These are phyloP conservation scores for Pseudoscleropodium purum DNA, from an alignment of 225 moss, liverwort and hornwort genomes.

Conservation along the genomic window DNA sequence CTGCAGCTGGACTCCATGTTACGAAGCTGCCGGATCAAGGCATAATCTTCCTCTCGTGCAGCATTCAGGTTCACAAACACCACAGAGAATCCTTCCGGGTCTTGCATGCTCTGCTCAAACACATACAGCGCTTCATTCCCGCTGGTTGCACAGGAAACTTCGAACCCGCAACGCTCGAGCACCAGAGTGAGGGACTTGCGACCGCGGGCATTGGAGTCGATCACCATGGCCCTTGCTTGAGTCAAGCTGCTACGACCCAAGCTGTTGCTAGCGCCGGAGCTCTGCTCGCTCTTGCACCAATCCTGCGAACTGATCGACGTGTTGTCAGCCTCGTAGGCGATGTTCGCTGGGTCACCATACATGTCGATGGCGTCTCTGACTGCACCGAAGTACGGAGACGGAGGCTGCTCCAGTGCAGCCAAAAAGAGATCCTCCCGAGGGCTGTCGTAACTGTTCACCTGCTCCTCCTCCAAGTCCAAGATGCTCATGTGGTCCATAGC, in stretches of 20 bases:
- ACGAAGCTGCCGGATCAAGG: slow-evolving; percentile 24
- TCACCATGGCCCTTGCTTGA: slow-evolving; percentile 39
- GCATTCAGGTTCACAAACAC: slow-evolving; percentile 28
- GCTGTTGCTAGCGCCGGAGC: slow-evolving; percentile 7
- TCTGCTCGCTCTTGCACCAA: slow-evolving; percentile 59
- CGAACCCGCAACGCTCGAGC: slow-evolving; percentile 52
- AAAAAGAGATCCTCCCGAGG: slow-evolving; percentile 40
- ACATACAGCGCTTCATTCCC: slow-evolving; percentile 13
- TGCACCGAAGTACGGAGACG: slow-evolving; percentile 34
- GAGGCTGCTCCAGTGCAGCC: slow-evolving; percentile 42
- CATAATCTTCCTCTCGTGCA: slow-evolving; percentile 28
- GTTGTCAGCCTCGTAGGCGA: slow-evolving; percentile 22
- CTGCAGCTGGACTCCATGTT: slow-evolving; percentile 16
- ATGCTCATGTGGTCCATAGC: slow-evolving; percentile 29
- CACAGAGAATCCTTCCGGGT: slow-evolving; percentile 45
- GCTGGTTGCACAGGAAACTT: slow-evolving; percentile 22
- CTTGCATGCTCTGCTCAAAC: slow-evolving; percentile 51
- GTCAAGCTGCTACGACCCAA: slow-evolving; percentile 30
- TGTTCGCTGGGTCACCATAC: slow-evolving; percentile 27
- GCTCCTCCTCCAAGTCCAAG: slow-evolving; percentile 38
- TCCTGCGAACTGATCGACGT: slow-evolving; percentile 60
- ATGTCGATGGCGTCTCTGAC: slow-evolving; percentile 25
- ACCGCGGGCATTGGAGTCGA: slow-evolving; percentile 18
- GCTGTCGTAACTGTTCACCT: slow-evolving; percentile 29
- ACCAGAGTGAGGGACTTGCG: slow-evolving; percentile 38